Base-by-base conservation (phyloP, 495 filamentous ascomycete genomes). In the Parachaetomium inaequale region DNA sequence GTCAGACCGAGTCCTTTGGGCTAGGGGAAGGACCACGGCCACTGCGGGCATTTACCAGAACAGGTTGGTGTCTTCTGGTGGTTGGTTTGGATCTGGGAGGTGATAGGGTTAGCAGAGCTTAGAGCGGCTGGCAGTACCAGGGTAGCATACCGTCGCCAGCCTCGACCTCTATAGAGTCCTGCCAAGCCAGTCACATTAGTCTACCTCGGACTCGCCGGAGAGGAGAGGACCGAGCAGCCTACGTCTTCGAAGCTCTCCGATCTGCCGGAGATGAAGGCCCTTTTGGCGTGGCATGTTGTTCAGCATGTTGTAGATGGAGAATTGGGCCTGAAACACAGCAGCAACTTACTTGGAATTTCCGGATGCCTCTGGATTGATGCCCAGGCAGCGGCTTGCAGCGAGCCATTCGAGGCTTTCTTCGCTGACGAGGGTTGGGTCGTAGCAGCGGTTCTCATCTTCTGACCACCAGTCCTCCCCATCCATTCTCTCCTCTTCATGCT, bases 341-440 rank as follows among this genome's bases (percentile, higher is more conserved):
- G 15, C 34, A 7, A 42, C 34, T 28, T 28, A 55, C 52, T 15
- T 42, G 4, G 52, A 15, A 7, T 25, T 21, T 8, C 34, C 52
- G 0, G 11, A 8, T 3, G 34, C 52, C 6, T 55, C 8, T 15
- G 23, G 19, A 7, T 55, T 55, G 32, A 55, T 1, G 21, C 32
- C 34, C 19, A 55, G 21, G 7, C 52, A 55, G 52, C 34, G 42
- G 10, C n/a, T 42, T 17, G 26, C 52, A 7, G 17, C 10, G 23
- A 55, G 52, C 52, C 52, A 55, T 5, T 1, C 21, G 8, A 55
- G 32, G 17, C 52, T 32, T 6, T 55, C 26, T 23, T 8, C 4
- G 34, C n/a, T 55, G 34, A 55, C 28, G n/a, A 55, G 52, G 2
- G 4, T 14, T 2, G 52, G 52, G 52, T 55, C 52, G 34, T 55